These are phyloP conservation scores for Tolypocladium pustulatum DNA, from an alignment of 2,329 filamentous ascomycete species.

Conservation along the genomic window DNA sequence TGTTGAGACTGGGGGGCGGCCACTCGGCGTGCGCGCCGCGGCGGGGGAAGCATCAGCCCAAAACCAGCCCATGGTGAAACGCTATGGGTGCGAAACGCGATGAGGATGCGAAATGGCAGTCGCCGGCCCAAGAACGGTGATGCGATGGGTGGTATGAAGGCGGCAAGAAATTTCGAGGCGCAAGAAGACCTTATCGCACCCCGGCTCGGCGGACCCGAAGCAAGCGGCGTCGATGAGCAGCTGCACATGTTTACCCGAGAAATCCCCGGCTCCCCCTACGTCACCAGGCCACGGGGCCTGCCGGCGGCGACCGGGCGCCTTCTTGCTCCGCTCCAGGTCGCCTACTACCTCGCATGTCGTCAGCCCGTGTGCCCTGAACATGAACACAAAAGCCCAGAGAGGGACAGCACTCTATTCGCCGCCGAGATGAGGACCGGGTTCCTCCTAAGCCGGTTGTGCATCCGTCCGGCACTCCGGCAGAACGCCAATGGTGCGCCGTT, in stretches of 20 bases:
- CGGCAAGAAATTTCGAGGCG: not conserved
- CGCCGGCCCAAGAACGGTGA: not conserved
- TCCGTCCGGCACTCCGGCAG: constrained; percentile 24
- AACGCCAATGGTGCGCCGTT: constrained; percentile 10
- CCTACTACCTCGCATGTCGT: not conserved
- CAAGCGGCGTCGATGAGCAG: not conserved
- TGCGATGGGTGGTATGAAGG: not conserved
- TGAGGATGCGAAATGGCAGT: not conserved
- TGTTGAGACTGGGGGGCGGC: constrained; percentile 18
- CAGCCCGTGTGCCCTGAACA: constrained; percentile 4
- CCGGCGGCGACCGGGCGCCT: not conserved
- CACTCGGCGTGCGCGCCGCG: constrained; percentile 19
- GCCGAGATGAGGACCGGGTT: constrained; percentile 36
- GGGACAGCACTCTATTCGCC: constrained; percentile 6
- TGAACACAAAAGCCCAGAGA: constrained; percentile 6
- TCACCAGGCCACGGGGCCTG: constrained; percentile 5
- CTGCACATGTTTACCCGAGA: constrained; percentile 15
- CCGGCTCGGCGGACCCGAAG: not conserved
- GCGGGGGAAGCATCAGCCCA: constrained; percentile 42
- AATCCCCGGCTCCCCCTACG: constrained; percentile 11
- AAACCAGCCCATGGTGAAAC: constrained; percentile 48
- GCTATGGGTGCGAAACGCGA: not conserved
- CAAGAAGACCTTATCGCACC: not conserved
- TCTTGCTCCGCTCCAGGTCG: not conserved
- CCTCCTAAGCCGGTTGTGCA: constrained; percentile 31